A percentile compares a stretch with the other conserved stretches of the same genome.
These are phyloP conservation scores for Poterioochromonas sp. DNA, from an alignment of 352 stramenopile genomes.

Conservation along the genomic window DNA sequence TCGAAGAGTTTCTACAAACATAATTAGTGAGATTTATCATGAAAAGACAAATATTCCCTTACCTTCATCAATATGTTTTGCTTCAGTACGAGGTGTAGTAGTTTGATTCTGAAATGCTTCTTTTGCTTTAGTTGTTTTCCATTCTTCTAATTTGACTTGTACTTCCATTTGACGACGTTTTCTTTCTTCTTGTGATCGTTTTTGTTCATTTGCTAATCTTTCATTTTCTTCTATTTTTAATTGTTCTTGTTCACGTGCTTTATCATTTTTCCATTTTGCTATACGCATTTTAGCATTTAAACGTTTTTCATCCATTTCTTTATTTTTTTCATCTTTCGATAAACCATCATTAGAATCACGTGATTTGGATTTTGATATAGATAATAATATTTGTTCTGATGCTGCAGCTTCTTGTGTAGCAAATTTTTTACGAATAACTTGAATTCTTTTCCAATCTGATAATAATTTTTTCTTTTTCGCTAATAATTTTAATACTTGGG, in stretches of 20 bases:
- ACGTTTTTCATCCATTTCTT: conserved; percentile 21
- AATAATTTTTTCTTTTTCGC: conserved; percentile 1
- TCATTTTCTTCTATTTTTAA: neutral
- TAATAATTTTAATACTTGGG: neutral
- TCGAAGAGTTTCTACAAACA: neutral
- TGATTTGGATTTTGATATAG: neutral
- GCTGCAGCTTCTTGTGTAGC: neutral
- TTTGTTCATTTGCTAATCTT: conserved; percentile 25
- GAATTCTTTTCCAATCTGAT: neutral
- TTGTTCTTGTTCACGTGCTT: conserved; percentile 26
- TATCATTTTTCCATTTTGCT: conserved; percentile 6
- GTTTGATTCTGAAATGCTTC: neutral
- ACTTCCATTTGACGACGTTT: conserved; percentile 17
- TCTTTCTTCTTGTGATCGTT: conserved; percentile 11
- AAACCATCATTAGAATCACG: neutral
- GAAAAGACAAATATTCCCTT: neutral
- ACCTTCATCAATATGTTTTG: neutral
- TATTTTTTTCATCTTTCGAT: neutral
- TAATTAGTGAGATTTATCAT: neutral
- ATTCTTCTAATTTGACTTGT: neutral
- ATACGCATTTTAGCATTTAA: conserved; percentile 14
- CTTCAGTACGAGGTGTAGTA: neutral
- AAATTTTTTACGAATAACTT: neutral
- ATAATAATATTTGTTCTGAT: neutral
- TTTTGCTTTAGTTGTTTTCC: neutral